These are phyloP conservation scores for Talaromyces sp. DNA, from an alignment of 2,329 filamentous ascomycete genomes.

Conservation along the genomic window DNA sequence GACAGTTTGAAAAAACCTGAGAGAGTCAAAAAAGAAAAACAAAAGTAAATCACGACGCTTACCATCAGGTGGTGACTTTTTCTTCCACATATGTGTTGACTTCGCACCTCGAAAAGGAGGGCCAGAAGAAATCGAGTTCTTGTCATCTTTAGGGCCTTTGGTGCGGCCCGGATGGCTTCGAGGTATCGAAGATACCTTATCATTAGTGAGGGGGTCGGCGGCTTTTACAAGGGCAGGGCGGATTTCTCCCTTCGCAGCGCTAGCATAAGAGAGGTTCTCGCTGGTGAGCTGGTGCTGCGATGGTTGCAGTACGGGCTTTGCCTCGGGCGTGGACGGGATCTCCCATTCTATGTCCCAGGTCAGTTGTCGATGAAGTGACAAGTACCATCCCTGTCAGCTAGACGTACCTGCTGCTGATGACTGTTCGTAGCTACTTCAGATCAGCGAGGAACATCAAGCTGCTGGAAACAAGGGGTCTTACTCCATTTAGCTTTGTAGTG, in stretches of 20 bases:
- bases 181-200: neutral
- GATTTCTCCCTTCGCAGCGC: constrained; percentile 8
- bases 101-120: neutral
- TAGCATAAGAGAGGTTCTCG: neutral
- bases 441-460: neutral
- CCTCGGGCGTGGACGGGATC: neutral
- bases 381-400: neutral
- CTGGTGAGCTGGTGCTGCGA: neutral
- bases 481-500: neutral
- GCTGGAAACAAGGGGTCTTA: neutral
- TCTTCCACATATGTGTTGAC: neutral
- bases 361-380: neutral
- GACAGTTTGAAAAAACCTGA: neutral
- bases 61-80: neutral
- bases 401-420: neutral
- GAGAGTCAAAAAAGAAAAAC: neutral
- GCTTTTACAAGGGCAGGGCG: neutral
- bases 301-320: neutral
- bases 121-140: neutral
- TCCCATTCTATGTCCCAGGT: neutral
- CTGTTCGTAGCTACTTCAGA: neutral
- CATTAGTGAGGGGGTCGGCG: neutral
- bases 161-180: neutral
- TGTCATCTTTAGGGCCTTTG: neutral
- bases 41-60: neutral